Percentiles rank a stretch among this genome's conserved stretches.
These are phyloP conservation scores for Aristolochia fimbriata DNA, from an alignment of 164 flowering plant genomes.

Conservation along the genomic window DNA sequence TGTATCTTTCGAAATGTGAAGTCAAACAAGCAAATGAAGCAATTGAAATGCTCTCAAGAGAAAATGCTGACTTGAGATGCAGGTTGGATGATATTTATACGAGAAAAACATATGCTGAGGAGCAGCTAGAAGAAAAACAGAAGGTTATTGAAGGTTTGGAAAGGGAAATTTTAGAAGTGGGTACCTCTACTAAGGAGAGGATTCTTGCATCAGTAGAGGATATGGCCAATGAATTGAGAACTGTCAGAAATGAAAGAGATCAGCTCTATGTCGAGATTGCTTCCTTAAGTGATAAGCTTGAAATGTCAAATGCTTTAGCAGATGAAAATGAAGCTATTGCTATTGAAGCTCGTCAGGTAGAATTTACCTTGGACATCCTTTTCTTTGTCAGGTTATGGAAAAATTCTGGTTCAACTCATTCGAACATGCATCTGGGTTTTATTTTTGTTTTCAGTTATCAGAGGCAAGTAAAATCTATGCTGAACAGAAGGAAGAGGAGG, in stretches of 20 bases:
- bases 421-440: not conserved
- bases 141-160: conserved; percentile 47
- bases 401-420: not conserved
- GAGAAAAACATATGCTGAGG: conserved; percentile 41
- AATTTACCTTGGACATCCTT: not conserved
- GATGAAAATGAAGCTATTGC: conserved; percentile 90
- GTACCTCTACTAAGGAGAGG: conserved; percentile 31
- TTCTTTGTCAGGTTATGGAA: not conserved
- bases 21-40: conserved; percentile 41
- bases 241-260: conserved; percentile 42
- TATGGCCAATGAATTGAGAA: conserved; percentile 32
- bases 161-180: conserved; percentile 46
- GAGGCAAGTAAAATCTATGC: conserved; percentile 73
- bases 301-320: conserved; percentile 57
- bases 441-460: conserved; percentile 35
- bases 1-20: conserved; percentile 31
- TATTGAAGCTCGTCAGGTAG: conserved; percentile 78
- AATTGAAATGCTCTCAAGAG: conserved; percentile 29
- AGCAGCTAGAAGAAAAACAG: conserved; percentile 49
- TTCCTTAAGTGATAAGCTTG: conserved; percentile 48
- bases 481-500: conserved; percentile 91
- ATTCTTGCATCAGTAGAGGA: conserved; percentile 25
- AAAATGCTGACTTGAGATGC: conserved; percentile 44
- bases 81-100: conserved; percentile 47
- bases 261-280: conserved; percentile 38